Conservation (phyloP, 306 rosid genomes). For the Lathyrus tuberosus region DNA sequence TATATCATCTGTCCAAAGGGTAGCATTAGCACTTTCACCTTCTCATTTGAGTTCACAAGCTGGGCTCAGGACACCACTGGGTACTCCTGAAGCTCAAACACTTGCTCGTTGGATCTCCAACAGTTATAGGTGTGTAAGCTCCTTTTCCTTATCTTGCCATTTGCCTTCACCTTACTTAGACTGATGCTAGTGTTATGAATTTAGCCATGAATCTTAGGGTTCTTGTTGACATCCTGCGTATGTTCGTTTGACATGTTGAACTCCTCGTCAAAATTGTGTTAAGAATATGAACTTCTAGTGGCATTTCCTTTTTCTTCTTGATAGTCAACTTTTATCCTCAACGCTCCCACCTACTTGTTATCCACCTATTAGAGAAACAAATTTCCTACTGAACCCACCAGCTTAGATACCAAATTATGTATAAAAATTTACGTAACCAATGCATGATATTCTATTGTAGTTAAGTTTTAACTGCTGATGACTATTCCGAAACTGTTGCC, state of each 20-base stretch:
- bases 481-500: background rate
- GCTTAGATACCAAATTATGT: background rate
- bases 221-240: conserved; percentile 12
- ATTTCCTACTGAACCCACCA: background rate
- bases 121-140: conserved; percentile 74
- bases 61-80: conserved; percentile 86
- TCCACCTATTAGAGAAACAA: no score
- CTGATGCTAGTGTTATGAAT: background rate
- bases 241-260: conserved; percentile 5
- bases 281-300: background rate
- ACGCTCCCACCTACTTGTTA: background rate
- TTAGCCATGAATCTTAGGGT: background rate
- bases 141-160: conserved; percentile 4
- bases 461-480: background rate
- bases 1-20: conserved; percentile 97
- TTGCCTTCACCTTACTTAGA: background rate
- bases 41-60: conserved; percentile 82
- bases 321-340: background rate
- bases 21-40: conserved; percentile 95
- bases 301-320: background rate
- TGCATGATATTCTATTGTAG: background rate
- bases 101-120: conserved; percentile 98
- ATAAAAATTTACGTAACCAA: background rate
- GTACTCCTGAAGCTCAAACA: conserved; percentile 98
- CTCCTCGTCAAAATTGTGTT: background rate